Percentiles rank a stretch among this genome's conserved stretches.
These are phyloP conservation scores for Xylaria intraflava DNA, from an alignment of 495 filamentous ascomycete genomes.

Conservation along the genomic window DNA sequence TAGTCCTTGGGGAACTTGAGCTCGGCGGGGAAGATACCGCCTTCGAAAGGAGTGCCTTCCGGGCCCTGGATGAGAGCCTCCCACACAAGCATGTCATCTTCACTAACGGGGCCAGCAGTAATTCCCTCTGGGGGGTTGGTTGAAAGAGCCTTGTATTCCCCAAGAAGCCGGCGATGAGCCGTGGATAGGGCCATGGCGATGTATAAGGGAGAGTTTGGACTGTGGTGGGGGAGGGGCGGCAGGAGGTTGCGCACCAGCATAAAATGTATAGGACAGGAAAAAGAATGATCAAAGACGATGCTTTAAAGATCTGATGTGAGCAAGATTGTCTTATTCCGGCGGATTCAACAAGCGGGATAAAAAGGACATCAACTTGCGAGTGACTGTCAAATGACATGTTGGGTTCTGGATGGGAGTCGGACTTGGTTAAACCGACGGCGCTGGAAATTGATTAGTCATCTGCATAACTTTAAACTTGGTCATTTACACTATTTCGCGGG, in stretches of 20 bases:
- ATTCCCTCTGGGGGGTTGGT: constrained; percentile 88
- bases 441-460: no score
- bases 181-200: constrained; percentile 51
- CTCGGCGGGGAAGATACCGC: constrained; percentile 88
- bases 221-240: background rate
- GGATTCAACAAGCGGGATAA: background rate
- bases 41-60: constrained; percentile 90
- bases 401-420: no score
- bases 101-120: constrained; percentile 83
- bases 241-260: background rate
- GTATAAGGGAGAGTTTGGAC: background rate
- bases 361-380: no score
- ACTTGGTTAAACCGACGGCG: no score
- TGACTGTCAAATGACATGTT: no score
- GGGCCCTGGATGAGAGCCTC: constrained; percentile 95
- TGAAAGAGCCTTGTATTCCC: constrained; percentile 77
- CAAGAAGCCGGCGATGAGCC: constrained; percentile 89
- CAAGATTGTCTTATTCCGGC: background rate
- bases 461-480: no score
- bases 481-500: no score
- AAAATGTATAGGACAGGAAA: background rate
- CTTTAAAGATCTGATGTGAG: background rate
- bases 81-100: constrained; percentile 96
- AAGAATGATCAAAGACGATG: background rate
- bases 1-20: constrained; percentile 96